These are phyloP conservation scores for Yarrowia sp. DNA, from an alignment of 805 yeast genomes.

Conservation along the genomic window DNA sequence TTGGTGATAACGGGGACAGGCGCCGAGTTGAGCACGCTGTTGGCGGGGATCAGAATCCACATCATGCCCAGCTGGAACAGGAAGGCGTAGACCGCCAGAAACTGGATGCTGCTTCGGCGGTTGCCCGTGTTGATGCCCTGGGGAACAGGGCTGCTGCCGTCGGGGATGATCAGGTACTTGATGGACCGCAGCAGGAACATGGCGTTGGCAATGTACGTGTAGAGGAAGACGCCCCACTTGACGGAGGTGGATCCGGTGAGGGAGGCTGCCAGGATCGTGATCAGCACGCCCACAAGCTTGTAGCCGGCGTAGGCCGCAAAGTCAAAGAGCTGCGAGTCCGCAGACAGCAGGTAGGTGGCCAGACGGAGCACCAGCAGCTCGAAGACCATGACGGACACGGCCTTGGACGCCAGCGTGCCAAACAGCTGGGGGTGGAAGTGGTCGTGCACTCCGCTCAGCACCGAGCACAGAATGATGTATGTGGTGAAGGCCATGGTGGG, in stretches of 20 bases:
- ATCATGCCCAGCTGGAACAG: slow-evolving; percentile 72
- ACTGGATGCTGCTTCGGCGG: slow-evolving; percentile 80
- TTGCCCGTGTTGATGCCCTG: slow-evolving; percentile 57
- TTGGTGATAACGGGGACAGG: background rate
- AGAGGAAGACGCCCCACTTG: slow-evolving; percentile 52
- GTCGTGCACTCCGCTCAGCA: slow-evolving; percentile 80
- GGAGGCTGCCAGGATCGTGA: slow-evolving; percentile 40
- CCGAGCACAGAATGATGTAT: slow-evolving; percentile 78
- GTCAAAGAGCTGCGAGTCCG: slow-evolving; percentile 74
- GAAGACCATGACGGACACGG: slow-evolving; percentile 73
- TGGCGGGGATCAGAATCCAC: slow-evolving; percentile 54
- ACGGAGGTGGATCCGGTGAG: slow-evolving; percentile 40
- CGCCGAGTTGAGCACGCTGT: slow-evolving; percentile 1
- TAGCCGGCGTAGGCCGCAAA: slow-evolving; percentile 88
- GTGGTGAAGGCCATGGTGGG: slow-evolving; percentile 93
- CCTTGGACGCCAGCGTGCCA: slow-evolving; percentile 82
- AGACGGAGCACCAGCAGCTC: slow-evolving; percentile 75
- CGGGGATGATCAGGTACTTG: slow-evolving; percentile 65
- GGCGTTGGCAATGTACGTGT: slow-evolving; percentile 56
- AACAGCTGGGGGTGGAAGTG: slow-evolving; percentile 90
- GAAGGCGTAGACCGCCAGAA: slow-evolving; percentile 79
- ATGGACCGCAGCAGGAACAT: slow-evolving; percentile 52
- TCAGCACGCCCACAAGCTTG: slow-evolving; percentile 72
- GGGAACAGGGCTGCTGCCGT: slow-evolving; percentile 32
- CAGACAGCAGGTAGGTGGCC: slow-evolving; percentile 76